These are phyloP conservation scores for Chenopodium suecicum DNA, from an alignment of 148 eudicot genomes.

Conservation along the genomic window DNA sequence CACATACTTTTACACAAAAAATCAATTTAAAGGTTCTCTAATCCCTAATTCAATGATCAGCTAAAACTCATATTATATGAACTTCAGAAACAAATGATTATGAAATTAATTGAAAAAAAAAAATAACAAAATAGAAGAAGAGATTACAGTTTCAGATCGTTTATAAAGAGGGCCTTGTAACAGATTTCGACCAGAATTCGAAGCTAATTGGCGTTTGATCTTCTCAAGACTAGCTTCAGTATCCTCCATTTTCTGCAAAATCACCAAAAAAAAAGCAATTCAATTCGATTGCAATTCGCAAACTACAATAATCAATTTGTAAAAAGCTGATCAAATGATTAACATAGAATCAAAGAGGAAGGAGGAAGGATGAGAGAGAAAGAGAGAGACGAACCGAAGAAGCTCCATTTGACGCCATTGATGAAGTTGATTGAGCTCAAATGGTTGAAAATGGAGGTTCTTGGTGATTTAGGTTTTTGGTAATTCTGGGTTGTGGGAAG, in stretches of 20 bases:
- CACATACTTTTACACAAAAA: background rate
- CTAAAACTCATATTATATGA: background rate
- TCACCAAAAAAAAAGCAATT: background rate
- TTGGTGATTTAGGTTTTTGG: background rate
- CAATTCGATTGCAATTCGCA: background rate
- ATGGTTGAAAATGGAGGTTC: background rate
- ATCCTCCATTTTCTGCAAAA: slow-evolving; percentile 60
- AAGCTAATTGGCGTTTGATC: slow-evolving; percentile 88
- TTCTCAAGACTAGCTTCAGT: slow-evolving; percentile 71
- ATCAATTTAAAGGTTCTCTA: background rate
- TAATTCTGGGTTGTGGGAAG: background rate
- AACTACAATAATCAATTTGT: slow-evolving; percentile 3
- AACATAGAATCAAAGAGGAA: background rate
- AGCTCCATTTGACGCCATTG: slow-evolving; percentile 65
- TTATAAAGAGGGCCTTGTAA: slow-evolving; percentile 94
- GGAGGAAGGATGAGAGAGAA: background rate
- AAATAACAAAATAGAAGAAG: background rate
- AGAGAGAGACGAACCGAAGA: slow-evolving; percentile 32
- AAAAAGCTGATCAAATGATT: background rate
- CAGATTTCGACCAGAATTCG: slow-evolving; percentile 75
- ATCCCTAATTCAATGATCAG: slow-evolving; percentile 18
- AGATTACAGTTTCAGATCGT: slow-evolving; percentile 88
- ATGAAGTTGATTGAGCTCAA: slow-evolving; percentile 10
- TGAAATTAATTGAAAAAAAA: background rate
- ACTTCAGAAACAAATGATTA: background rate